Evolutionary conservation across 2,329 filamentous ascomycete species (phyloP).

Genomic region (Dothideomycetidae sp.): DNA sequence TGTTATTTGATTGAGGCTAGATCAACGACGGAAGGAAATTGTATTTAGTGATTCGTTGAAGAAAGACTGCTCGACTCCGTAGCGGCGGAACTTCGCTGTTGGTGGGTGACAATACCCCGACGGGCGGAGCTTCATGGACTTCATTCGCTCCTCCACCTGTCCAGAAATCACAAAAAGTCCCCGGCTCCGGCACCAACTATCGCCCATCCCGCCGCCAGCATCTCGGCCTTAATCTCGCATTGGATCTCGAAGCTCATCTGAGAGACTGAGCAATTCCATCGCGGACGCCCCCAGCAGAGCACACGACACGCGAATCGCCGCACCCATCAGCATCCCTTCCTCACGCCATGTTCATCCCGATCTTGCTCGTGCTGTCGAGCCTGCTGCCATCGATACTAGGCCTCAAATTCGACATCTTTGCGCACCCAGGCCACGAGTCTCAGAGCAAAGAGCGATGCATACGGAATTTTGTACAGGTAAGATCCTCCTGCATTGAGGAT

Average conservation of each 20-base stretch:
- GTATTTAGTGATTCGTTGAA: too few relatives aligned
- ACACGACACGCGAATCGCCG: background rate
- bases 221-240: background rate
- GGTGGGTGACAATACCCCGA: background rate
- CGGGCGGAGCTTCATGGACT: background rate
- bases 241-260: background rate
- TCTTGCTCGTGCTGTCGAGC: constrained; percentile 25
- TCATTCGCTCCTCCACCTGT: background rate
- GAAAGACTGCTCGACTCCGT: background rate
- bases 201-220: background rate
- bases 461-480: constrained; percentile 70
- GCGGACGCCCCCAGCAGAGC: background rate
- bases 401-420: constrained; percentile 85
- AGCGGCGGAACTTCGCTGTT: background rate
- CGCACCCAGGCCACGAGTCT: constrained; percentile 48
- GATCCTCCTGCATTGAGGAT: background rate
- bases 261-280: background rate
- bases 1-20: too few relatives aligned
- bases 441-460: constrained; percentile 71
- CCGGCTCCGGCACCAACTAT: background rate
- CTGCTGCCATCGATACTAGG: constrained; percentile 39
- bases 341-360: constrained; percentile 15
- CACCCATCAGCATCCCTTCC: constrained; percentile 2
- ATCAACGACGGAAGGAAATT: too few relatives aligned
- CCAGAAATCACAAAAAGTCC: background rate